Evolutionary conservation across 768 basidiomycete genomes (phyloP).

Genomic region (Pulveroboletus frians): DNA sequence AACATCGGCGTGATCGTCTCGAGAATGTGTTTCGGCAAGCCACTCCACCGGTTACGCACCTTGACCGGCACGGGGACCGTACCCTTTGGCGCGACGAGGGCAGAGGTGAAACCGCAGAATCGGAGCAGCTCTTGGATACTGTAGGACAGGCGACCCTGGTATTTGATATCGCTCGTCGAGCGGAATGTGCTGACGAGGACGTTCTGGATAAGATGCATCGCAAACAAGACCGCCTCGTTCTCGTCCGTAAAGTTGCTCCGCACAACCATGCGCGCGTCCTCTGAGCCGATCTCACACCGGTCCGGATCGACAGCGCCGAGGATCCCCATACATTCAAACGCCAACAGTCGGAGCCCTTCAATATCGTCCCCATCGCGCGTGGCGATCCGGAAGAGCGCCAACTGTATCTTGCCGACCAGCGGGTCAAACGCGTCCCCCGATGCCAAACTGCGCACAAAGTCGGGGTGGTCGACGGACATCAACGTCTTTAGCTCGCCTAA

Average conservation of each 20-base stretch:
- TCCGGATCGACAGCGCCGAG: constrained; percentile 95
- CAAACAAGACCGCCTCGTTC: constrained; percentile 71
- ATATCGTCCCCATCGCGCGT: constrained; percentile 74
- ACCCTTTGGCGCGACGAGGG: constrained; percentile 55
- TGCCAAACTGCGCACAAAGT: constrained; percentile 55
- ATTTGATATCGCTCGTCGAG: constrained; percentile 89
- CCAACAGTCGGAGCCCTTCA: constrained; percentile 60
- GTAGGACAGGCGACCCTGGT: constrained; percentile 85
- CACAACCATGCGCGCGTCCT: constrained; percentile 64
- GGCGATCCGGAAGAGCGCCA: constrained; percentile 61
- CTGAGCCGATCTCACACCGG: constrained; percentile 63
- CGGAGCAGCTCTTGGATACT: constrained; percentile 87
- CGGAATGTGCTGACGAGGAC: constrained; percentile 87
- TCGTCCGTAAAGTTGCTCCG: constrained; percentile 78
- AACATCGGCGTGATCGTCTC: constrained; percentile 86
- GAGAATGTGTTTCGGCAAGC: constrained; percentile 73
- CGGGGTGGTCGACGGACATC: constrained; percentile 45
- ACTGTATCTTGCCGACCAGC: constrained; percentile 61
- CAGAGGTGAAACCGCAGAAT: constrained; percentile 80
- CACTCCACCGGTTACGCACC: constrained; percentile 72
- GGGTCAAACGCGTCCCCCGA: constrained; percentile 87
- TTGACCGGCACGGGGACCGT: constrained; percentile 53
- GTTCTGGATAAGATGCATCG: constrained; percentile 77
- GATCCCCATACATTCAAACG: constrained; percentile 87
- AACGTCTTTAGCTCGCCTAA: constrained; percentile 71